Conservation (phyloP, 257 asterid species). For the Ilex aquifolium region DNA sequence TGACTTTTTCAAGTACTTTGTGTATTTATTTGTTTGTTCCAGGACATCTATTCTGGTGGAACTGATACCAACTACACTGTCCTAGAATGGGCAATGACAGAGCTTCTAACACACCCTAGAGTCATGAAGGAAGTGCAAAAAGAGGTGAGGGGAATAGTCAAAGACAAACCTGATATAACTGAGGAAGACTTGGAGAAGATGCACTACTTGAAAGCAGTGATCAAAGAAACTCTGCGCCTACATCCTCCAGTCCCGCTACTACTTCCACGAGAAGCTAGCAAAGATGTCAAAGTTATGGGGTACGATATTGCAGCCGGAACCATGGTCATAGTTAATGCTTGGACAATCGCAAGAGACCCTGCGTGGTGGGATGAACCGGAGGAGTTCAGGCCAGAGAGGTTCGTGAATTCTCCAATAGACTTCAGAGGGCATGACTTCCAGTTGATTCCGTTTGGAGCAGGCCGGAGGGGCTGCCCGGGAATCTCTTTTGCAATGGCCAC, state of each 20-base stretch:
- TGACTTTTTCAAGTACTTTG: background rate
- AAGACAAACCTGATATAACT: constrained; percentile 15
- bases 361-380: constrained; percentile 37
- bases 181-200: constrained; percentile 34
- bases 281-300: constrained; percentile 31
- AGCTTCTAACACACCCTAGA: constrained; percentile 39
- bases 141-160: constrained; percentile 24
- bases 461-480: constrained; percentile 56
- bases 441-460: constrained; percentile 53
- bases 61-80: constrained; percentile 31
- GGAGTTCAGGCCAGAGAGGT: constrained; percentile 47
- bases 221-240: constrained; percentile 37
- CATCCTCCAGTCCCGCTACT: constrained; percentile 42
- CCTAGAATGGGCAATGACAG: constrained; percentile 41
- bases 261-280: constrained; percentile 37
- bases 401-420: constrained; percentile 23
- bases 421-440: constrained; percentile 40
- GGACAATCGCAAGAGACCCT: constrained; percentile 50
- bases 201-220: constrained; percentile 40
- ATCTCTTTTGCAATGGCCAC: constrained; percentile 15
- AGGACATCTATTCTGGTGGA: constrained; percentile 54
- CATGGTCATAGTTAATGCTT: constrained; percentile 32
- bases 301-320: constrained; percentile 30
- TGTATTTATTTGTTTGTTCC: background rate
- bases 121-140: constrained; percentile 19